Evolutionary conservation across 2,329 filamentous ascomycete genomes (phyloP).

Genomic region (Monosporascus ibericus): DNA sequence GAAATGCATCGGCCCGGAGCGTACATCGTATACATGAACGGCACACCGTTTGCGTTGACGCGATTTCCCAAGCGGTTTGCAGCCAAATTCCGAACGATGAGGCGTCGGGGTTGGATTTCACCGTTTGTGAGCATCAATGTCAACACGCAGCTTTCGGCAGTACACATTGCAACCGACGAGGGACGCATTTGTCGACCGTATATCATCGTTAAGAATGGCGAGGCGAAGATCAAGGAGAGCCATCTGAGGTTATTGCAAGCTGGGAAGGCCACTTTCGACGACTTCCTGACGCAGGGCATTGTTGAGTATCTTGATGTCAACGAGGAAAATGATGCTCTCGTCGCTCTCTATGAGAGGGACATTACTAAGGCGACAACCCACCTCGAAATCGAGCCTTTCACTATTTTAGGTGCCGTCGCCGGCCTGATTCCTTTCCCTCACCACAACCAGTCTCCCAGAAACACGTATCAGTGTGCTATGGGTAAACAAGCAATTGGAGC

Average conservation of each 20-base stretch:
- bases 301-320: constrained; percentile 98
- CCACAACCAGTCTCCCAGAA: constrained; percentile 97
- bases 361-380: constrained; percentile 83
- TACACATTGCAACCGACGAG: constrained; percentile 95
- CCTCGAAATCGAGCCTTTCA: constrained; percentile 96
- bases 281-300: constrained; percentile 82
- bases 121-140: constrained; percentile 96
- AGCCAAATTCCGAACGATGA: constrained; percentile 75
- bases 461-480: constrained; percentile 99
- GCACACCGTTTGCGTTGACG: constrained; percentile 85
- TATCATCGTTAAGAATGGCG: constrained; percentile 86
- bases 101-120: constrained; percentile 85
- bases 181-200: constrained; percentile 93
- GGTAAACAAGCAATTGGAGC: constrained; percentile 99
- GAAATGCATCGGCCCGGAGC: constrained; percentile 81
- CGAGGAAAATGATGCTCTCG: constrained; percentile 94
- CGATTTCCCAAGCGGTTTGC: constrained; percentile 82
- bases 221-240: constrained; percentile 70
- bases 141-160: constrained; percentile 84
- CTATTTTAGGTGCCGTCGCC: constrained; percentile 88
- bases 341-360: constrained; percentile 82
- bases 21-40: constrained; percentile 92
- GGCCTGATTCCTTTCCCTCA: constrained; percentile 97
- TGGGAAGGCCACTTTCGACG: constrained; percentile 84
- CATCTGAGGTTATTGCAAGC: constrained; percentile 78